Conservation (phyloP, 345 rosid genomes). For the Camelina neglecta region DNA sequence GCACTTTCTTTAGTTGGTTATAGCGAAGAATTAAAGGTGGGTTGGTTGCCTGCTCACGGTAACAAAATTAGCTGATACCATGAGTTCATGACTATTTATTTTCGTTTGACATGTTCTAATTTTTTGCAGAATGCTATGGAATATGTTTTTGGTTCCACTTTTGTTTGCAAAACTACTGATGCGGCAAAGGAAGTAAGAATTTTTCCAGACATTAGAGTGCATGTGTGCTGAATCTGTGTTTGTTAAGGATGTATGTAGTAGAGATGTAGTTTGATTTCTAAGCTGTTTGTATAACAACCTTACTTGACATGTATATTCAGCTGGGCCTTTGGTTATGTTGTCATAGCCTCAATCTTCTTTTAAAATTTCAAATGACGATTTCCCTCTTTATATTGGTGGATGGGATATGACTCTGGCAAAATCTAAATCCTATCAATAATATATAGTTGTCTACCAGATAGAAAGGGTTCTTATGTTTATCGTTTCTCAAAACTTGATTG, state of each 20-base stretch:
- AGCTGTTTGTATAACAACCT: slow-evolving; percentile 7
- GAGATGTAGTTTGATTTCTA: slow-evolving; percentile 3
- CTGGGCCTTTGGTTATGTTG: background rate
- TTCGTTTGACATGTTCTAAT: slow-evolving; percentile 22
- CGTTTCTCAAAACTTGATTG: slow-evolving; percentile 15
- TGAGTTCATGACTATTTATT: slow-evolving; percentile 18
- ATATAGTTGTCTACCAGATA: slow-evolving; percentile 13
- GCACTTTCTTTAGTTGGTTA: slow-evolving; percentile 93
- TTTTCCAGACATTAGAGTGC: background rate
- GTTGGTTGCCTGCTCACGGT: slow-evolving; percentile 28
- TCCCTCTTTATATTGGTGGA: background rate
- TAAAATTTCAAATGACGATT: background rate
- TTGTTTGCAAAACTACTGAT: slow-evolving; percentile 76
- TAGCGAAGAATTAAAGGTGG: slow-evolving; percentile 66
- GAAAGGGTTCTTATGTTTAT: background rate
- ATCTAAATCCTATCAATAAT: background rate
- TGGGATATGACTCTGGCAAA: background rate
- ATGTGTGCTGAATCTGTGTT: background rate
- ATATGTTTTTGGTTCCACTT: slow-evolving; percentile 86
- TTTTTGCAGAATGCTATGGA: slow-evolving; percentile 85
- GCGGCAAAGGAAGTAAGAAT: slow-evolving; percentile 75
- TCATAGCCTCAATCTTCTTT: background rate
- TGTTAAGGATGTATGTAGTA: background rate
- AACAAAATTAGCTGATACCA: slow-evolving; percentile 10
- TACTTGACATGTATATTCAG: background rate